Base-by-base conservation (phyloP, 768 basidiomycete species). In the Artomyces pyxidatus region DNA sequence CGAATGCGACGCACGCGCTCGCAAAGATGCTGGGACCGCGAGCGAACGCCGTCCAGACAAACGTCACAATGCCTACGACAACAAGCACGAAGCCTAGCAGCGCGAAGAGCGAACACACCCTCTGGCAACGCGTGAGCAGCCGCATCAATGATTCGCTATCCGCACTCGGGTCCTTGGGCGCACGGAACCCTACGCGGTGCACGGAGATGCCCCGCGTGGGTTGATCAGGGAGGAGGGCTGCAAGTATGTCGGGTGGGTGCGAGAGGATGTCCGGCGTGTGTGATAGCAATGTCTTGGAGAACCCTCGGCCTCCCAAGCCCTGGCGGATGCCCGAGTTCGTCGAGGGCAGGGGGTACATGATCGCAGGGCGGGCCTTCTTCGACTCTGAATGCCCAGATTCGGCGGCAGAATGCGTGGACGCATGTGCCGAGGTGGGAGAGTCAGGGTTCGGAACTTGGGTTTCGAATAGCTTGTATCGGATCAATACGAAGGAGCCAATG, bases 401-500 rank as follows among this genome's bases (percentile, higher is more conserved):
- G n/a, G n/a, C n/a, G n/a, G n/a, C n/a, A n/a, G n/a, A n/a, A n/a
- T n/a, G n/a, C n/a, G n/a, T n/a, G n/a, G n/a, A n/a, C n/a, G n/a
- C n/a, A n/a, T n/a, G n/a, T n/a, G n/a, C n/a, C n/a, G n/a, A n/a
- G n/a, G n/a, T n/a, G n/a, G n/a, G n/a, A n/a, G n/a, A n/a, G n/a
- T n/a, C n/a, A n/a, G n/a, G n/a, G n/a, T n/a, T n/a, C n/a, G n/a
- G n/a, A n/a, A n/a, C n/a, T n/a, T n/a, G n/a, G n/a, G n/a, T n/a
- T n/a, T 46, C 49, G 25, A 26, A 22, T 22, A 55, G 27, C 37
- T 30, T 42, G 28, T 54, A 37, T 28, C 55, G 53, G 46, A 54
- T 39, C 25, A 56, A 49, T 27, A 54, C 21, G 25, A 56, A 37
- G 21, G 49, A 54, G 21, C 46, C 49, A 11, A 48, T 11, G 23